Conservation (phyloP, 2,329 filamentous ascomycete genomes). For the Neofusicoccum cordaticola region DNA sequence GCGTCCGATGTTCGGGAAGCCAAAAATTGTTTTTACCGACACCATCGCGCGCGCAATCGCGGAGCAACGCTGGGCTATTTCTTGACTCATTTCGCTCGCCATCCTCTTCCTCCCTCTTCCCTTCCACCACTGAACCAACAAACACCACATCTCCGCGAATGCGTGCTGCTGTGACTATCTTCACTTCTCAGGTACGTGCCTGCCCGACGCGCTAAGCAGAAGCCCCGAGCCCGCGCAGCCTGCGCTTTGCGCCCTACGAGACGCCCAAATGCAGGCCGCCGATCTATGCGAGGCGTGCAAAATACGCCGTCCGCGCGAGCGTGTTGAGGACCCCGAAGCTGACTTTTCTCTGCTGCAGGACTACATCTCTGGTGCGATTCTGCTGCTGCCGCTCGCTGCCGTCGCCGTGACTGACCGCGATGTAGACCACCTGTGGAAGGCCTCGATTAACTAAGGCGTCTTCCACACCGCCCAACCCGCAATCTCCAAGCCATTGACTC, state of each 20-base stretch:
- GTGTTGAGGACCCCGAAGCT: slow-evolving; percentile 27
- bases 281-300: not conserved
- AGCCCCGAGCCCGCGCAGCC: slow-evolving; percentile 7
- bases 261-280: not conserved
- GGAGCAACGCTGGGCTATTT: not conserved
- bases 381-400: slow-evolving; percentile 20
- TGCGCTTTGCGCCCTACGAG: not conserved
- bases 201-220: slow-evolving; percentile 15
- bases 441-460: slow-evolving; percentile 57
- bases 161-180: slow-evolving; percentile 51
- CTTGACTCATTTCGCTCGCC: slow-evolving; percentile 3
- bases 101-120: not conserved
- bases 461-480: slow-evolving; percentile 21
- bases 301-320: not conserved
- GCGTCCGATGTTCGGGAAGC: slow-evolving; percentile 13
- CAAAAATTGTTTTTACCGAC: slow-evolving; percentile 9
- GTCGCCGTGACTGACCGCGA: slow-evolving; percentile 21
- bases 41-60: slow-evolving; percentile 9
- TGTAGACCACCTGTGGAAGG: slow-evolving; percentile 66
- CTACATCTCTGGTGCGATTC: slow-evolving; percentile 60
- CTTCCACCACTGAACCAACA: slow-evolving; percentile 4
- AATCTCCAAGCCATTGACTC: slow-evolving; percentile 1
- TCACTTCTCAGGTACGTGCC: slow-evolving; percentile 53
- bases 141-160: slow-evolving; percentile 27
- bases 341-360: slow-evolving; percentile 45